Percentiles rank a stretch among this genome's conserved stretches.
Conservation (phyloP, 345 rosid genomes). For the Populus ilicifolia region DNA sequence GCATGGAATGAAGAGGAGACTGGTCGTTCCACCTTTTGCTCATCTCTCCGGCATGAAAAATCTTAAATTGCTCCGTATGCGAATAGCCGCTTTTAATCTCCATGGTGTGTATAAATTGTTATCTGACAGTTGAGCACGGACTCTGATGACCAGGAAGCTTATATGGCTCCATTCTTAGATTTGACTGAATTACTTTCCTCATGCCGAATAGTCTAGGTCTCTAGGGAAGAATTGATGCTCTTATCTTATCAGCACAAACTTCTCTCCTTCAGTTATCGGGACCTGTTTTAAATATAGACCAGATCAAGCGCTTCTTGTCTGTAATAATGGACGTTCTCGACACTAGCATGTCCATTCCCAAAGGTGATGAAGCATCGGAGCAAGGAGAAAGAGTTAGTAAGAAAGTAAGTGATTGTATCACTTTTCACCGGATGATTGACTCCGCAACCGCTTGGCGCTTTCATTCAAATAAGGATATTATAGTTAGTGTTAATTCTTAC, state of each 20-base stretch:
- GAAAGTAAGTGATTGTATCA: not conserved
- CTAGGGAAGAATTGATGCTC: not conserved
- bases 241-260: not conserved
- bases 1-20: no score
- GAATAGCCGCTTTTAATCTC: no score
- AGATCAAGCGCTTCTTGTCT: conserved; percentile 5
- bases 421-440: not conserved
- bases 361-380: not conserved
- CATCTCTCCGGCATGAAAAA: not conserved
- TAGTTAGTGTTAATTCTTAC: not conserved
- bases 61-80: no score
- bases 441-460: not conserved
- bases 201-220: no score
- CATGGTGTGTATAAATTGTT: not conserved
- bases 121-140: not conserved
- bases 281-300: not conserved
- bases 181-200: no score
- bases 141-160: no score
- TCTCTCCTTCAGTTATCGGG: conserved; percentile 9
- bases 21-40: no score
- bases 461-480: not conserved
- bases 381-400: not conserved
- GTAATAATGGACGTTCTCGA: not conserved
- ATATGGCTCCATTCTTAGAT: no score
- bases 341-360: not conserved